Evolutionary conservation across 1,284 basidiomycete species (phyloP).

Genomic region (Coriolopsis trogii): DNA sequence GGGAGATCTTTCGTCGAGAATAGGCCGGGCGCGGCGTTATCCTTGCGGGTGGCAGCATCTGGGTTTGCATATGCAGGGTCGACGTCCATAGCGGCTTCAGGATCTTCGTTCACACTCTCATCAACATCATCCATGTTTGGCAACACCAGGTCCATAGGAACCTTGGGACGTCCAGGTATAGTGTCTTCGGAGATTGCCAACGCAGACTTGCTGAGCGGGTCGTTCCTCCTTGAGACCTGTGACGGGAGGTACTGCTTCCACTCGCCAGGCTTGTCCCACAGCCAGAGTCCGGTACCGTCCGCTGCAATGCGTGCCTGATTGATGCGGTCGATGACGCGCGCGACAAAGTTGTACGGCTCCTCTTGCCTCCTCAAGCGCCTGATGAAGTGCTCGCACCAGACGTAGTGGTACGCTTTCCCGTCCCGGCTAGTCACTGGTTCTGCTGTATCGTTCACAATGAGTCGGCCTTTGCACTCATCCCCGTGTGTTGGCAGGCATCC

Average conservation of each 20-base stretch:
- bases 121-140: too few relatives aligned
- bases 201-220: too few relatives aligned
- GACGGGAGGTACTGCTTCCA: too few relatives aligned
- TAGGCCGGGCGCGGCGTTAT: neutral
- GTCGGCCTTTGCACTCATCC: slow-evolving; percentile 8
- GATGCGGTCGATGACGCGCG: neutral
- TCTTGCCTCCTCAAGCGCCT: neutral
- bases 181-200: too few relatives aligned
- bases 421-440: neutral
- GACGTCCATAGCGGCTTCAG: neutral
- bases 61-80: neutral
- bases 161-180: too few relatives aligned
- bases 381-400: slow-evolving; percentile 21
- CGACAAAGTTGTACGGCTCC: neutral
- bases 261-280: too few relatives aligned
- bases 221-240: too few relatives aligned
- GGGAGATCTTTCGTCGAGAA: slow-evolving; percentile 17
- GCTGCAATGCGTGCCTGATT: neutral
- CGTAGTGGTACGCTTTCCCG: slow-evolving; percentile 4
- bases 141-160: too few relatives aligned
- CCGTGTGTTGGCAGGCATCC: too few relatives aligned
- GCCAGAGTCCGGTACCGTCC: too few relatives aligned
- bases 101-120: too few relatives aligned
- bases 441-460: neutral
- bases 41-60: neutral